Percentiles rank a stretch among this genome's conserved stretches.
Evolutionary conservation across 164 flowering plant species (phyloP).

Genomic region (Piper longum): DNA sequence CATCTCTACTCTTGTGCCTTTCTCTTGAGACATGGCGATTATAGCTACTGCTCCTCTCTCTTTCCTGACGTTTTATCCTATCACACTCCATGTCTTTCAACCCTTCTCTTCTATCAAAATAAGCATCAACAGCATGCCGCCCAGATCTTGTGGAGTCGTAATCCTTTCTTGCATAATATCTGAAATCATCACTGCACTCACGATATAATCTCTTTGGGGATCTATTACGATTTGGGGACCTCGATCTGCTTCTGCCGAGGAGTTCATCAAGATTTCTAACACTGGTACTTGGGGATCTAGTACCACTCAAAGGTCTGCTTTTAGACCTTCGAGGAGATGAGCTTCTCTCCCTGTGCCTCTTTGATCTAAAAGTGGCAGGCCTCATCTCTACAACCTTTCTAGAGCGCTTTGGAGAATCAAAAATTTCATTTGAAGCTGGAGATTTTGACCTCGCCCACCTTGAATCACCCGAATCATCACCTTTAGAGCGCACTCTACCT

Average conservation of each 20-base stretch:
- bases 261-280: conserved; percentile 16
- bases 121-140: conserved; percentile 1
- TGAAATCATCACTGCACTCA: conserved; percentile 10
- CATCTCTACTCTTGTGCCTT: conserved; percentile 15
- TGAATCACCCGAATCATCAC: conserved; percentile 6
- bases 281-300: conserved; percentile 14
- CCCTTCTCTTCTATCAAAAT: conserved; percentile 3
- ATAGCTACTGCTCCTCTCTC: conserved; percentile 22
- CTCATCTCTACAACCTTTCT: conserved; percentile 6
- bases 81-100: conserved; percentile 3
- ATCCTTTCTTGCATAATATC: conserved; percentile 14
- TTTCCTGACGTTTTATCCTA: conserved; percentile 18
- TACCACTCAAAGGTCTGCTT: conserved; percentile 11
- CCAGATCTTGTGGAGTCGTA: conserved; percentile 15
- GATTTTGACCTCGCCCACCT: conserved; percentile 10
- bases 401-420: conserved; percentile 7
- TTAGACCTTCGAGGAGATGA: conserved; percentile 18
- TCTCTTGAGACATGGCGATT: conserved; percentile 20
- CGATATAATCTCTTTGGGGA: conserved; percentile 2
- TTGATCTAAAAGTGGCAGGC: conserved; percentile 3
- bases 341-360: conserved; percentile 11
- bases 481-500: conserved; percentile 9
- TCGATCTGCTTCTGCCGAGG: conserved; percentile 24
- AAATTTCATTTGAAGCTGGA: conserved; percentile 7
- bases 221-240: conserved; percentile 26